Conservation (phyloP, 2,329 filamentous ascomycete genomes). For the Xylaria sp. region DNA sequence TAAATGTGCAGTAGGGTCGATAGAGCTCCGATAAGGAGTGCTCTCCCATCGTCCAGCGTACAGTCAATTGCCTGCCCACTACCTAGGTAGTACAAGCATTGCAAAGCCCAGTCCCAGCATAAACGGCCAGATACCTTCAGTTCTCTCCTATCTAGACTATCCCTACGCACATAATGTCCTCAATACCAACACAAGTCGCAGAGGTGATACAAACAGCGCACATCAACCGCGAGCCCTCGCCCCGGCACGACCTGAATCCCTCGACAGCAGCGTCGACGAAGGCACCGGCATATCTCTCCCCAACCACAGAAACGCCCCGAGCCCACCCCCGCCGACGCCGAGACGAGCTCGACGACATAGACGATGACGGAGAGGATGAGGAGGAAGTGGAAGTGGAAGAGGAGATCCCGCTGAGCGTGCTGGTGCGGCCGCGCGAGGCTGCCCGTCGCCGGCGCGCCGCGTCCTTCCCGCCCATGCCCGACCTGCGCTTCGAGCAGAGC, state of each 20-base stretch:
- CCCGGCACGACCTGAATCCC: constrained; percentile 81
- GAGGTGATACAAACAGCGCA: constrained; percentile 84
- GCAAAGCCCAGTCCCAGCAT: not conserved
- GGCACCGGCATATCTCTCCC: constrained; percentile 63
- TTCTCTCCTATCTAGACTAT: not conserved
- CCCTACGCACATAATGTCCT: constrained; percentile 15
- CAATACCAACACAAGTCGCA: constrained; percentile 73
- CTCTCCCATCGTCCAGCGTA: not conserved
- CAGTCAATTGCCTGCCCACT: not conserved
- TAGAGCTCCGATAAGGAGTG: constrained; percentile 5
- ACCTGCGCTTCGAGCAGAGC: constrained; percentile 97
- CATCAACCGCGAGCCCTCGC: constrained; percentile 78
- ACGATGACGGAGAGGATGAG: constrained; percentile 69
- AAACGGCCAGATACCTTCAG: not conserved
- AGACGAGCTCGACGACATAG: constrained; percentile 14
- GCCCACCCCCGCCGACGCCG: constrained; percentile 6
- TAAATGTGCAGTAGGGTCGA: too few relatives aligned
- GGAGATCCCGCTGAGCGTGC: constrained; percentile 75
- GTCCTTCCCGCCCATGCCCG: constrained; percentile 74
- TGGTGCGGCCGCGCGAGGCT: constrained; percentile 64
- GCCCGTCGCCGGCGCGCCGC: constrained; percentile 53
- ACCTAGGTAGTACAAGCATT: not conserved
- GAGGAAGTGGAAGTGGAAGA: constrained; percentile 63
- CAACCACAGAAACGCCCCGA: constrained; percentile 35
- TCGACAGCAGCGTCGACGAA: constrained; percentile 78